These are phyloP conservation scores for Guyanaporus albipodus DNA, from an alignment of 768 basidiomycete genomes.

Conservation along the genomic window DNA sequence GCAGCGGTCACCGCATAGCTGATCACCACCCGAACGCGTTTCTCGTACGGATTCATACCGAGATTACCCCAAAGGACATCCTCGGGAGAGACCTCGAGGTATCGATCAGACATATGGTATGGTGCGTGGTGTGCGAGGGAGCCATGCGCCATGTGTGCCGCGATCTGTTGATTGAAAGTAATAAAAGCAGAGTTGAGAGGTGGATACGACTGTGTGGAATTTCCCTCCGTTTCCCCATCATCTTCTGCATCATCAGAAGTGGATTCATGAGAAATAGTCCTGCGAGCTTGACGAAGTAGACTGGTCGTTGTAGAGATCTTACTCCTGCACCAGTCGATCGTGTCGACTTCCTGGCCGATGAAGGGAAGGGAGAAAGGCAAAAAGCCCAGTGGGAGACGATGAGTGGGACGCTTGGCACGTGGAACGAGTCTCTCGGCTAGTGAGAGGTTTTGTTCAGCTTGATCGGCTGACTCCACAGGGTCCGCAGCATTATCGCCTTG, in stretches of 20 bases:
- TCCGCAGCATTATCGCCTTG: constrained; percentile 23
- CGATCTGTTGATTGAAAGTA: constrained; percentile 88
- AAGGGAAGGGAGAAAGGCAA: constrained; percentile 58
- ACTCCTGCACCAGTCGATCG: constrained; percentile 82
- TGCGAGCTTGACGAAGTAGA: constrained; percentile 50
- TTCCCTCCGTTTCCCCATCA: constrained; percentile 4
- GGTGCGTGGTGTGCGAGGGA: constrained; percentile 75
- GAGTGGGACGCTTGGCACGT: constrained; percentile 67
- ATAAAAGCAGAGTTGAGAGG: constrained; percentile 76
- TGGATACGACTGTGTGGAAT: constrained; percentile 42
- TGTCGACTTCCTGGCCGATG: constrained; percentile 85
- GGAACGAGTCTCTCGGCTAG: constrained; percentile 61
- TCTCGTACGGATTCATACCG: constrained; percentile 85
- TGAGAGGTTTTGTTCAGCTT: constrained; percentile 29
- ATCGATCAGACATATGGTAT: constrained; percentile 72
- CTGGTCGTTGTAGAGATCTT: constrained; percentile 61
- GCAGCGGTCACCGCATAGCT: constrained; percentile 75
- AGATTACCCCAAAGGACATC: constrained; percentile 95
- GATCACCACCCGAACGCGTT: constrained; percentile 58
- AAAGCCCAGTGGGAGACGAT: constrained; percentile 57
- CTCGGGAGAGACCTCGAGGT: constrained; percentile 77
- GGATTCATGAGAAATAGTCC: constrained; percentile 19
- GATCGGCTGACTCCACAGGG: constrained; percentile 18
- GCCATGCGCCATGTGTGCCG: constrained; percentile 84
- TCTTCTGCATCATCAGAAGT: constrained; percentile 15